These are phyloP conservation scores for Mortierella sp. DNA, from an alignment of 371 early-diverging fungal genomes.

Conservation along the genomic window DNA sequence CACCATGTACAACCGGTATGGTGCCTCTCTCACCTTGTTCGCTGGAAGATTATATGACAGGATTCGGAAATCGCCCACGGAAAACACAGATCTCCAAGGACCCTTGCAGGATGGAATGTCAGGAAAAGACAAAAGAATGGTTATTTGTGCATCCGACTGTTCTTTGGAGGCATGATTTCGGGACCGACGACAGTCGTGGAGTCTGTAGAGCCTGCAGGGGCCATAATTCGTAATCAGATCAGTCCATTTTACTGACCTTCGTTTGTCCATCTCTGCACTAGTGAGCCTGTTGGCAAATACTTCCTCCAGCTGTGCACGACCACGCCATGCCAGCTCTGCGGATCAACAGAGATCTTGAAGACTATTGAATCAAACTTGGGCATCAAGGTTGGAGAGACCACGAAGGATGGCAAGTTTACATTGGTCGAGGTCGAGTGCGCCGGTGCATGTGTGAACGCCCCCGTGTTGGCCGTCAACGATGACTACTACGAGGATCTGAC, in stretches of 20 bases:
- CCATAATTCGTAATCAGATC: too few species aligned
- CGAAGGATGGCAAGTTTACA: slow-evolving; percentile 94
- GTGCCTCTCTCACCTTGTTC: too few species aligned
- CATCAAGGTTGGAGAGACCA: slow-evolving; percentile 95
- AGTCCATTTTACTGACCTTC: background rate
- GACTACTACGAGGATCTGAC: slow-evolving; percentile 99
- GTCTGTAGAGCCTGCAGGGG: too few species aligned
- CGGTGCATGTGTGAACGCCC: slow-evolving; percentile 99
- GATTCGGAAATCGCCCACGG: too few species aligned
- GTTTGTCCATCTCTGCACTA: slow-evolving; percentile 10
- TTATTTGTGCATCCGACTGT: too few species aligned
- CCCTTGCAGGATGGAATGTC: too few species aligned
- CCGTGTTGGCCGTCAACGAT: slow-evolving; percentile 97
- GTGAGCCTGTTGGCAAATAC: slow-evolving; percentile 97
- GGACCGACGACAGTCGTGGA: too few species aligned
- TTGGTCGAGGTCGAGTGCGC: slow-evolving; percentile 99
- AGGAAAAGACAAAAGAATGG: too few species aligned
- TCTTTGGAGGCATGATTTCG: too few species aligned
- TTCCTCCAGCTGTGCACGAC: slow-evolving; percentile 98
- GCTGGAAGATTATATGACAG: too few species aligned
- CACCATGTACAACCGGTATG: slow-evolving; percentile 99
- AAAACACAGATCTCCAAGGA: too few species aligned
- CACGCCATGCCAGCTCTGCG: slow-evolving; percentile 97
- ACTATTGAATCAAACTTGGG: slow-evolving; percentile 87
- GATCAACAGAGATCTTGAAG: slow-evolving; percentile 89